A percentile compares a stretch with the other conserved stretches of the same genome.
phyloP scores from a whole-genome alignment of 768 basidiomycete species.

The Phaeolepiota aurea region DNA sequence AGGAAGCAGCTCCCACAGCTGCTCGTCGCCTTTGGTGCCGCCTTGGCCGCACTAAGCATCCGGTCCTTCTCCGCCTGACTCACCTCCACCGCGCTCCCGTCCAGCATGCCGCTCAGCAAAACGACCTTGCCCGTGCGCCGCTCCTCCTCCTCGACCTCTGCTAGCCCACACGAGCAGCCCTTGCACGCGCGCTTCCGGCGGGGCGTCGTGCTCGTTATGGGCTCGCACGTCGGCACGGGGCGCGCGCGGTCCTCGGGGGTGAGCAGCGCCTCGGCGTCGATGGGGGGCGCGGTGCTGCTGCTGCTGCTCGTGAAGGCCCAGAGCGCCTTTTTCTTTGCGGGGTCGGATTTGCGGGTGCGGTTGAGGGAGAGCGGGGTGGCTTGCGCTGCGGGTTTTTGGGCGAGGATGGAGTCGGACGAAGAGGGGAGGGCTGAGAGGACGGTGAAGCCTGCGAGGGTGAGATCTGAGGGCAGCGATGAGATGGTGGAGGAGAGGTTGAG shows the following conservation, averaged over 20 bases:
- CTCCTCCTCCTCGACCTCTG: constrained; percentile 89
- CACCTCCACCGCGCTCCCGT: constrained; percentile 52
- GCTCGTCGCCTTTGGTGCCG: constrained; percentile 83
- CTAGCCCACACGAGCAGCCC: constrained; percentile 92
- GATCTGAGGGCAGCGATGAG: constrained; percentile 42
- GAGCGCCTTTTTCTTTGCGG: constrained; percentile 78
- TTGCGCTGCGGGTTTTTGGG: constrained; percentile 57
- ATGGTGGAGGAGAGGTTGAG: constrained; percentile 40
- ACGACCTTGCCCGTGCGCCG: constrained; percentile 50
- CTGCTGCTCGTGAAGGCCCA: constrained; percentile 63
- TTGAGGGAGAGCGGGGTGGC: constrained; percentile 36
- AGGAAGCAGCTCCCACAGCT: constrained; percentile 97
- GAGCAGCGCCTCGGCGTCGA: constrained; percentile 79
- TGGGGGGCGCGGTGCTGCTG: constrained; percentile 53
- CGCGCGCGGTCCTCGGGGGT: constrained; percentile 77
- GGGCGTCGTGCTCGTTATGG: constrained; percentile 40
- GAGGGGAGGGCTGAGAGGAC: constrained; percentile 32
- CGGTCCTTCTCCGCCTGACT: constrained; percentile 55
- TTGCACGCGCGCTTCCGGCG: constrained; percentile 91
- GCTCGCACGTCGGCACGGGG: constrained; percentile 73
- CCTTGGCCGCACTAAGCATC: constrained; percentile 55
- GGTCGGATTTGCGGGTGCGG: constrained; percentile 40
- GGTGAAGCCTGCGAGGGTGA: constrained; percentile 60
- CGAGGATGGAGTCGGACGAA: constrained; percentile 40
- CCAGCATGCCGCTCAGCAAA: constrained; percentile 54